Evolutionary conservation across 2,329 filamentous ascomycete species (phyloP).

Genomic region (Nemania sp.): DNA sequence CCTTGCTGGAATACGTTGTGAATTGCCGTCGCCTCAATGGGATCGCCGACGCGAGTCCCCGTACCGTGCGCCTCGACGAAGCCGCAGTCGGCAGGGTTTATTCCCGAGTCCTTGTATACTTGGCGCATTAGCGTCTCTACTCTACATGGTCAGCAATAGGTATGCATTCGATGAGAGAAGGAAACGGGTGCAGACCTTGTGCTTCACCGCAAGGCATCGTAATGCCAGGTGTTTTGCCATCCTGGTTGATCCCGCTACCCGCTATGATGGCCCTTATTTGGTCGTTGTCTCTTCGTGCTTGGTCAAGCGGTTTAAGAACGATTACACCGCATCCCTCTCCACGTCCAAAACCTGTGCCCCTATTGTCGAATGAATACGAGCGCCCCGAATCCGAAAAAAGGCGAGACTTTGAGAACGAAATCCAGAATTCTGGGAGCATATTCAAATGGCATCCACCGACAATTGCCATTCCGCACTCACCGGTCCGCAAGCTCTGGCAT

Average conservation of each 20-base stretch:
- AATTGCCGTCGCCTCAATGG: slow-evolving; percentile 56
- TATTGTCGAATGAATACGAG: slow-evolving; percentile 55
- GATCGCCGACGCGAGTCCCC: slow-evolving; percentile 59
- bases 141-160: slow-evolving; percentile 23
- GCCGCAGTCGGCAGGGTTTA: slow-evolving; percentile 44
- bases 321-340: slow-evolving; percentile 62
- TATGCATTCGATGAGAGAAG: not conserved
- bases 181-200: slow-evolving; percentile 44
- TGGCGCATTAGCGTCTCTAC: slow-evolving; percentile 47
- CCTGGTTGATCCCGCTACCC: slow-evolving; percentile 56
- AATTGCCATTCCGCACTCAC: slow-evolving; percentile 51
- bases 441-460: slow-evolving; percentile 53
- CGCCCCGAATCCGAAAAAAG: slow-evolving; percentile 56
- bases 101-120: slow-evolving; percentile 46
- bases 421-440: slow-evolving; percentile 51
- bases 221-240: slow-evolving; percentile 60
- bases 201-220: slow-evolving; percentile 57
- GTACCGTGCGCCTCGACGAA: slow-evolving; percentile 61
- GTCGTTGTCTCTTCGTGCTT: slow-evolving; percentile 59
- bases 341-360: slow-evolving; percentile 61
- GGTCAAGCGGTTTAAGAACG: slow-evolving; percentile 59
- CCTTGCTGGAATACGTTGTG: slow-evolving; percentile 47
- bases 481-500: slow-evolving; percentile 51
- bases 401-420: slow-evolving; percentile 50
- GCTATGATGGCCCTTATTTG: slow-evolving; percentile 55